Evolutionary conservation across 108 stramenopile species (phyloP), one percentile per base, ranked within the genome.

Genomic region (Skeletonema grethae): DNA sequence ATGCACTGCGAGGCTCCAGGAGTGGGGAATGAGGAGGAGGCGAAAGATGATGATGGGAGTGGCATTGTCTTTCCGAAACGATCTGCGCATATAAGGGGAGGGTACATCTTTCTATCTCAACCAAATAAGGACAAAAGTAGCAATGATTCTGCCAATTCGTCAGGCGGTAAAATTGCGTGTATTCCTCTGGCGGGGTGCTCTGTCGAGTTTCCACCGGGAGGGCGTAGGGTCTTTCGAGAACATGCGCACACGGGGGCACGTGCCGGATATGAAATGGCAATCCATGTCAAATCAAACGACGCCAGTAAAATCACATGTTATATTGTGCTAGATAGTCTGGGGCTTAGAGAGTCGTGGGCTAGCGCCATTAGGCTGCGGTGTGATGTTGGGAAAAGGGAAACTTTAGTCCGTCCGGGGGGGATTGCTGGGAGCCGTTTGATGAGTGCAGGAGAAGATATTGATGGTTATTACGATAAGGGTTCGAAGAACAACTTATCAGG

Each of bases 161-260:
- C 29, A 65, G 82, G 73, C 22, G 75, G 86, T 11, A 86, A 86
- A 11, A 73, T 87, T 36, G 88, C 83, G 1, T 85, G 85, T 43
- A 84, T 94, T 48, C 93, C 93, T 9, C 46, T 94, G 35, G 86
- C 88, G 20, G 82, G 88, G 22, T 75, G 82, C 22, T 57, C 50
- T 31, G 84, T 94, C 48, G 87, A 88, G 34, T 82, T 88, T 34
- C 93, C 93, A 24, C 93, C 93, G 13, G 93, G 93, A 55, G 93
- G 93, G 32, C 74, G 93, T 15, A 83, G 93, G 25, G 86, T 91
- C 56, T 94, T 94, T 91, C 87, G 90, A 16, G 93, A 94, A 57
- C 93, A 94, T 79, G 87, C 93, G 4, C 88, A 88, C 13, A 90
- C 85, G 13, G 81, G 87, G 34, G 93, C 93, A 56, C 72, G 85